Percentiles rank a stretch among this genome's conserved stretches.
Evolutionary conservation across 495 filamentous ascomycete genomes (phyloP).

Genomic region (Mytilinidion resinicola): DNA sequence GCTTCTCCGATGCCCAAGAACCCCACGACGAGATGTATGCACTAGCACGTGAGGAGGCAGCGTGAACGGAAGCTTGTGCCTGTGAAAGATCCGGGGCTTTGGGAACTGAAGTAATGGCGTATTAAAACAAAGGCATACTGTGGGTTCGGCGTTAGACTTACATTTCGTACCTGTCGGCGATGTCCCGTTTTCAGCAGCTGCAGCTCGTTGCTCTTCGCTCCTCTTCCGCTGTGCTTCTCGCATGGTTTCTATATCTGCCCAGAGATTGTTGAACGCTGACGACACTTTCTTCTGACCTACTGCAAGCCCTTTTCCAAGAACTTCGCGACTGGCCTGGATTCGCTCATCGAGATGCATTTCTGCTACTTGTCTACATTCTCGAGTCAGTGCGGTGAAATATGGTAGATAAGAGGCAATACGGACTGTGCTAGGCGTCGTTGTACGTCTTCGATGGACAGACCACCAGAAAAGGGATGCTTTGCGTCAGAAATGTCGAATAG

Average conservation of each 20-base stretch:
- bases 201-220: slow-evolving; percentile 37
- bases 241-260: slow-evolving; percentile 80
- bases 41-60: slow-evolving; percentile 66
- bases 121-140: neutral
- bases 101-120: slow-evolving; percentile 21
- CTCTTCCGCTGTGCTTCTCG: slow-evolving; percentile 72
- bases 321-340: slow-evolving; percentile 69
- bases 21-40: slow-evolving; percentile 93
- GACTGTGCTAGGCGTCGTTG: slow-evolving; percentile 84
- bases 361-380: slow-evolving; percentile 40
- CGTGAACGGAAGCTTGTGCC: slow-evolving; percentile 61
- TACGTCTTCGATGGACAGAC: slow-evolving; percentile 88
- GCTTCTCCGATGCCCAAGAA: slow-evolving; percentile 87
- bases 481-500: slow-evolving; percentile 93
- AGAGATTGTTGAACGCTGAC: slow-evolving; percentile 75
- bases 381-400: slow-evolving; percentile 11
- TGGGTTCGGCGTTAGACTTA: slow-evolving; percentile 19
- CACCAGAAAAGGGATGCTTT: slow-evolving; percentile 88
- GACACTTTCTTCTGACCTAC: slow-evolving; percentile 79
- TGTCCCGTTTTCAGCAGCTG: neutral
- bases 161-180: slow-evolving; percentile 21
- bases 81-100: slow-evolving; percentile 53
- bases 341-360: slow-evolving; percentile 85
- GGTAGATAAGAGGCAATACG: slow-evolving; percentile 40
- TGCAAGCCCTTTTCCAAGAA: slow-evolving; percentile 69